phyloP scores from a whole-genome alignment of 2,329 filamentous ascomycete genomes.

The Pseudogymnoascus sp. region DNA sequence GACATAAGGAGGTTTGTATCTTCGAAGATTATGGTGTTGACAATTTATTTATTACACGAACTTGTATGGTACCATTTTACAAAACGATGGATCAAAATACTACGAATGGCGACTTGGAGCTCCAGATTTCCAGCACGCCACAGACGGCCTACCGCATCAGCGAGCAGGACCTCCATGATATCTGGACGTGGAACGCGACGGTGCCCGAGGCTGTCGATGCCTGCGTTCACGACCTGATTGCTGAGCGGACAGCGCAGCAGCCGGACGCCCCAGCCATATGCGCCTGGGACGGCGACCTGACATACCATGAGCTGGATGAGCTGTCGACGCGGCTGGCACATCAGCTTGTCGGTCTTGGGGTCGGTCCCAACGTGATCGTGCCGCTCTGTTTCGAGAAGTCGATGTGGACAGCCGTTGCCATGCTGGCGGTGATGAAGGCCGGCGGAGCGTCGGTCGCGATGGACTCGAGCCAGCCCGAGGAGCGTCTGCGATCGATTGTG shows the following conservation, averaged over 20 bases:
- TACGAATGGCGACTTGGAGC: too few relatives aligned
- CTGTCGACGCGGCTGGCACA: background rate
- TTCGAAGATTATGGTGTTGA: too few relatives aligned
- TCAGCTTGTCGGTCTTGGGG: slow-evolving; percentile 8
- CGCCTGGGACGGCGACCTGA: slow-evolving; percentile 25
- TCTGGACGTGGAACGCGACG: slow-evolving; percentile 17
- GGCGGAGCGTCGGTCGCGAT: slow-evolving; percentile 23
- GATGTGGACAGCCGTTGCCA: slow-evolving; percentile 17
- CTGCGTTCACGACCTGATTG: slow-evolving; percentile 23
- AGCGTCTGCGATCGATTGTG: slow-evolving; percentile 12
- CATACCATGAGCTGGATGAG: slow-evolving; percentile 7
- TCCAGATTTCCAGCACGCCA: too few relatives aligned
- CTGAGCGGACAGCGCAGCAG: slow-evolving; percentile 11
- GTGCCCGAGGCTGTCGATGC: slow-evolving; percentile 13
- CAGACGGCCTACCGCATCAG: too few relatives aligned
- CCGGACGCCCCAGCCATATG: slow-evolving; percentile 21
- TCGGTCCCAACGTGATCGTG: slow-evolving; percentile 13
- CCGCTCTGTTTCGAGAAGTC: slow-evolving; percentile 22
- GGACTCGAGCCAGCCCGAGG: slow-evolving; percentile 14
- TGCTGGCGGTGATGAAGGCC: slow-evolving; percentile 20
- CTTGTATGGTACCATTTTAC: too few relatives aligned
- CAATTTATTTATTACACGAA: too few relatives aligned
- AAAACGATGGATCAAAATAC: too few relatives aligned
- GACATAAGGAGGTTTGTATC: too few relatives aligned
- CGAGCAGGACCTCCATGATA: slow-evolving; percentile 9